Conservation (phyloP, 1,139 yeast genomes). For the Debaryomyces sp. region DNA sequence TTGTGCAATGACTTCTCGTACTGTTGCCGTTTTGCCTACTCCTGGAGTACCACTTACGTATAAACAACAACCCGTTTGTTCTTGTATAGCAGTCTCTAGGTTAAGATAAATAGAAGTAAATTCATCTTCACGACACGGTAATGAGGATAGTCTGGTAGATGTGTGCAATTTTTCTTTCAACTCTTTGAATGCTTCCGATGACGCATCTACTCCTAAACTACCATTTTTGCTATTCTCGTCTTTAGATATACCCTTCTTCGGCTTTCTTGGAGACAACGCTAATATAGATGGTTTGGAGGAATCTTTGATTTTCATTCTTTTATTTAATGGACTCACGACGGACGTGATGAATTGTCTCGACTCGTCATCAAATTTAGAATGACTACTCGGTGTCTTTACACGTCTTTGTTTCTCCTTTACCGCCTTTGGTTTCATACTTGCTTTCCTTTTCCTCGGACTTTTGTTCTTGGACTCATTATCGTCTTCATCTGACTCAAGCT, state of each 20-base stretch:
- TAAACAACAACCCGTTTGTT: conserved; percentile 78
- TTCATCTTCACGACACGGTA: conserved; percentile 91
- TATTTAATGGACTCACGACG: conserved; percentile 33
- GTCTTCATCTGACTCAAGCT: conserved; percentile 13
- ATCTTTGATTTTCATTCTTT: conserved; percentile 28
- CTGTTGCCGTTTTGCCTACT: conserved; percentile 94
- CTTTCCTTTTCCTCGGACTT: conserved; percentile 7
- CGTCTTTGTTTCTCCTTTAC: conserved; percentile 10
- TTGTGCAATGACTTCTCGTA: conserved; percentile 80
- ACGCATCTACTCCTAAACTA: conserved; percentile 22
- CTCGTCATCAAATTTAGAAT: conserved; percentile 11
- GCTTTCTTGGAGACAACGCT: conserved; percentile 27
- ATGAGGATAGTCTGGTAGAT: conserved; percentile 58
- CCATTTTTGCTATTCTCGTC: background rate
- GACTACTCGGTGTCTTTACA: conserved; percentile 12
- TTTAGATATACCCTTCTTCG: conserved; percentile 8
- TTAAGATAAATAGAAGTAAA: conserved; percentile 72
- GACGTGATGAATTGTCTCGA: conserved; percentile 21
- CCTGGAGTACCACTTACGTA: conserved; percentile 98
- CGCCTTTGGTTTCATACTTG: conserved; percentile 10
- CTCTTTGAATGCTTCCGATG: conserved; percentile 49
- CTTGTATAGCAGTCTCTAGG: conserved; percentile 73
- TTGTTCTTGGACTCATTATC: conserved; percentile 13
- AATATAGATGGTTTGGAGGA: conserved; percentile 28
- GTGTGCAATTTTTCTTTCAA: conserved; percentile 67